Evolutionary conservation across 2,329 filamentous ascomycete species (phyloP).

Genomic region (Sporothrix brunneoviolacea): DNA sequence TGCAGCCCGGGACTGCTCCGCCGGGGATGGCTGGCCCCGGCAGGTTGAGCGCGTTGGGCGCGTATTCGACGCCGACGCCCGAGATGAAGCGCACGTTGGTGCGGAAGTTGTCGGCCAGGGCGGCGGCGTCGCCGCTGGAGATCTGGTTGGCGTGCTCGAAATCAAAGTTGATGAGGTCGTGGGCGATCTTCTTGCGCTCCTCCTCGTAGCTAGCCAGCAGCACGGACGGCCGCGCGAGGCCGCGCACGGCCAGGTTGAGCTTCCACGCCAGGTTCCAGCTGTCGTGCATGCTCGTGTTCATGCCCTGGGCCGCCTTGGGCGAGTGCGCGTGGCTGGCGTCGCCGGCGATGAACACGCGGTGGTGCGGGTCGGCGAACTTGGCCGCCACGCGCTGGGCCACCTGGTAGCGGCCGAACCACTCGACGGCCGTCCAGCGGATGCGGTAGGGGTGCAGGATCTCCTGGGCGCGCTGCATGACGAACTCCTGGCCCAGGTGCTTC

Average conservation of each 20-base stretch:
- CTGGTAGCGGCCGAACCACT: constrained; percentile 68
- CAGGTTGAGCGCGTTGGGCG: constrained; percentile 42
- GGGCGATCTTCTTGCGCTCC: constrained; percentile 55
- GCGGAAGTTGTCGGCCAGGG: constrained; percentile 56
- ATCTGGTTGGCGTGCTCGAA: constrained; percentile 37
- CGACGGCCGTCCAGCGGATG: constrained; percentile 49
- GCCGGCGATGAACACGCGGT: constrained; percentile 54
- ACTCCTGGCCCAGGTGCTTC: constrained; percentile 41
- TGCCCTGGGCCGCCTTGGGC: constrained; percentile 59
- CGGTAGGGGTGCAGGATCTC: constrained; percentile 52
- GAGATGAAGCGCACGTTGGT: constrained; percentile 62
- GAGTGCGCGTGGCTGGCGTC: constrained; percentile 61
- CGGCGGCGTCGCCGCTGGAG: constrained; percentile 49
- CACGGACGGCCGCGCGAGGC: constrained; percentile 44
- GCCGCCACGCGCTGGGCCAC: constrained; percentile 65
- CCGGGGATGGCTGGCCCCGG: constrained; percentile 29
- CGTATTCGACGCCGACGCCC: constrained; percentile 56
- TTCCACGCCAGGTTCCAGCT: constrained; percentile 59
- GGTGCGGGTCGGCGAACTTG: constrained; percentile 55
- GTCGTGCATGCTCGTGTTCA: constrained; percentile 55
- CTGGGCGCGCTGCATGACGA: constrained; percentile 58
- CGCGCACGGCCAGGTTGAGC: constrained; percentile 46
- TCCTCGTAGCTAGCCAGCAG: constrained; percentile 55
- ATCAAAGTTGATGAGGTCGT: constrained; percentile 54
- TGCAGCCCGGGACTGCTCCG: constrained; percentile 42